Evolutionary conservation across 225 moss, liverwort and hornwort species (phyloP).

Genomic region (Bryum argenteum): DNA sequence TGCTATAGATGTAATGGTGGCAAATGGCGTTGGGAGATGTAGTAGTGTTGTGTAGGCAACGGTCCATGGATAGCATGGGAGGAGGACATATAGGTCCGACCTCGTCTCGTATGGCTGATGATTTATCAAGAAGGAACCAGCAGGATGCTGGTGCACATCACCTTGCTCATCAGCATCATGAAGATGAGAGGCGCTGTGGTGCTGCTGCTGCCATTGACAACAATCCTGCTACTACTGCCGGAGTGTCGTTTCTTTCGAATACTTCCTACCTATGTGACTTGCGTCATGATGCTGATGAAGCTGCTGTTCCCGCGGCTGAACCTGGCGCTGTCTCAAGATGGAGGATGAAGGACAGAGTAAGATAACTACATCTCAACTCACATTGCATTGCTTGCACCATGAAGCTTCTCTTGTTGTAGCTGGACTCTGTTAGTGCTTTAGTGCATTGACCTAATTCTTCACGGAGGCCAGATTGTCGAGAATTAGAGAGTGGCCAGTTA

Average conservation of each 20-base stretch:
- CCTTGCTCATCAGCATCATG: slow-evolving; percentile 38
- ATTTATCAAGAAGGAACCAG: slow-evolving; percentile 55
- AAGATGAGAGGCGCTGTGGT: slow-evolving; percentile 32
- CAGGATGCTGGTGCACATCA: slow-evolving; percentile 66
- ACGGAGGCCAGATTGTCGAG: slow-evolving; percentile 3
- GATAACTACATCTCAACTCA: slow-evolving; percentile 22
- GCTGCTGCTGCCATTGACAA: neutral
- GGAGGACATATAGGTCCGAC: slow-evolving; percentile 74
- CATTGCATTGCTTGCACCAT: slow-evolving; percentile 4
- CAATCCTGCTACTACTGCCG: slow-evolving; percentile 25
- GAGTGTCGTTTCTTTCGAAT: slow-evolving; percentile 57
- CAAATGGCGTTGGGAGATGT: slow-evolving; percentile 88
- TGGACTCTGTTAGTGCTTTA: slow-evolving; percentile 9
- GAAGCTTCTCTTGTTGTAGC: slow-evolving; percentile 1
- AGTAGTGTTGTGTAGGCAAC: slow-evolving; percentile 86
- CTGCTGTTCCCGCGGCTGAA: slow-evolving; percentile 58
- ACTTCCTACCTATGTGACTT: slow-evolving; percentile 80
- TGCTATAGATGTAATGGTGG: slow-evolving; percentile 54
- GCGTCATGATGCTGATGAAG: slow-evolving; percentile 85
- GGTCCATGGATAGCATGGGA: slow-evolving; percentile 88
- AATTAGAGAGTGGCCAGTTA: slow-evolving; percentile 17
- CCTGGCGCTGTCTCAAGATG: slow-evolving; percentile 80
- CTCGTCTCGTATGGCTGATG: slow-evolving; percentile 54
- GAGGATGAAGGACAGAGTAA: slow-evolving; percentile 99
- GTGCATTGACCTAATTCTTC: slow-evolving; percentile 7